Evolutionary conservation across 2,329 filamentous ascomycete species (phyloP).

Genomic region (Colletotrichum tanaceti): DNA sequence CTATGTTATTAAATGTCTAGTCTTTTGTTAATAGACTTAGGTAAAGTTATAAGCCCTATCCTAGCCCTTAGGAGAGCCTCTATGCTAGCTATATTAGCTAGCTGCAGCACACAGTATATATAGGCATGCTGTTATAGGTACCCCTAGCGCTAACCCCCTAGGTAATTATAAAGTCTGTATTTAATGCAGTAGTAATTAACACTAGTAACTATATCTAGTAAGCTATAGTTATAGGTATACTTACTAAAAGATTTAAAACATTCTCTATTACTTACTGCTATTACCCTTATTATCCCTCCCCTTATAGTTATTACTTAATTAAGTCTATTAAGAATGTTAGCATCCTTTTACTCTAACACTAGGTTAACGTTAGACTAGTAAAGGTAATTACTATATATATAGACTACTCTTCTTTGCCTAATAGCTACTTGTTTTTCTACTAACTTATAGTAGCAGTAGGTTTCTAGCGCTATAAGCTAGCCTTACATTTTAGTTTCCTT

Average conservation of each 20-base stretch:
- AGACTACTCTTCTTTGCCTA: not conserved
- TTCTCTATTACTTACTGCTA: not conserved
- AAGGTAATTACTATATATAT: not conserved
- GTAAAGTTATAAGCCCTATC: too few relatives aligned
- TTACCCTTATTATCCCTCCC: not conserved
- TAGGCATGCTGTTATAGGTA: not conserved
- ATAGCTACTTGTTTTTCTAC: not conserved
- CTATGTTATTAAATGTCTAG: too few relatives aligned
- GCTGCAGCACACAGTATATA: too few relatives aligned
- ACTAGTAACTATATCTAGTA: not conserved
- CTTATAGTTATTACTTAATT: slow-evolving; percentile 1
- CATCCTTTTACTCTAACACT: not conserved
- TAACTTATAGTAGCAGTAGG: not conserved
- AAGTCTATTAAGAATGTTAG: not conserved
- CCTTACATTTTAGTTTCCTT: not conserved
- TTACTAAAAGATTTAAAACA: not conserved
- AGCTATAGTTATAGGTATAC: not conserved
- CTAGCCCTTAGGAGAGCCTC: too few relatives aligned
- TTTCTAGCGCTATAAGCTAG: not conserved
- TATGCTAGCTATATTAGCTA: too few relatives aligned
- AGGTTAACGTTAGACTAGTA: not conserved
- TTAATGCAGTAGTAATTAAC: not conserved
- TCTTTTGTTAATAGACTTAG: too few relatives aligned
- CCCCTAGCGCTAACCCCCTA: not conserved
- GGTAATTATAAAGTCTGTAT: not conserved